Base-by-base conservation (phyloP, 148 eudicot genomes). In the Salicornia ramosissima region DNA sequence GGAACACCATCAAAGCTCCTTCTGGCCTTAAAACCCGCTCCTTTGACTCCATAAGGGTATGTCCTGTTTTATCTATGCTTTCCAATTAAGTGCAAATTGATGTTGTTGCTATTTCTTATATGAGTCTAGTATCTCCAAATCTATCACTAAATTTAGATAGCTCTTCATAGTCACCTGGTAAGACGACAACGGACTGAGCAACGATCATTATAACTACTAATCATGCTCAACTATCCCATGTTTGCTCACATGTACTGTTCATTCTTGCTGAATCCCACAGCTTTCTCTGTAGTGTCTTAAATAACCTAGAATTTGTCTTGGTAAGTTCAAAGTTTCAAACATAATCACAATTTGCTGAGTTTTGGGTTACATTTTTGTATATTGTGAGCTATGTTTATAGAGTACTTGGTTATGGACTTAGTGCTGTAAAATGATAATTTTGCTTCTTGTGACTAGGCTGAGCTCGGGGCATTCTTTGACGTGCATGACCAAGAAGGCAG, bases 401-500 rank as follows among this genome's bases (percentile, higher is more conserved):
- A n/a, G 10, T 49, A 47, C 10, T 65, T 29, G 40, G 24, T 12
- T 22, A 6, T 69, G 47, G 21, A 51, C 26, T 6, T 56, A 8
- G n/a, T 43, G 51, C 36, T 19, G 59, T 24, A 24, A n/a, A 33
- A 46, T 61, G 25, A 71, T 57, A 34, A 1, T 58, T 39, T 50
- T 73, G 19, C 43, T 53, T 54, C 19, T 66, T 64, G 50, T 74
- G 50, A 15, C 14, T 30, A 87, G 91, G 88, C 86, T 14, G 96
- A 90, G 77, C 75, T 87, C 65, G 80, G 81, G 67, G 90, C 96
- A 40, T 90, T 90, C 81, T 89, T 83, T 75, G 91, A 89, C 56
- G 89, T 89, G 39, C 96, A 89, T 56, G 89, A 87, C 75, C 91
- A 89, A 82, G 96, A 89, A 83, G 96, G 96, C 72, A 89, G 96